Evolutionary conservation across 2,329 filamentous ascomycete genomes (phyloP).

Genomic region (Botryotinia calthae): DNA sequence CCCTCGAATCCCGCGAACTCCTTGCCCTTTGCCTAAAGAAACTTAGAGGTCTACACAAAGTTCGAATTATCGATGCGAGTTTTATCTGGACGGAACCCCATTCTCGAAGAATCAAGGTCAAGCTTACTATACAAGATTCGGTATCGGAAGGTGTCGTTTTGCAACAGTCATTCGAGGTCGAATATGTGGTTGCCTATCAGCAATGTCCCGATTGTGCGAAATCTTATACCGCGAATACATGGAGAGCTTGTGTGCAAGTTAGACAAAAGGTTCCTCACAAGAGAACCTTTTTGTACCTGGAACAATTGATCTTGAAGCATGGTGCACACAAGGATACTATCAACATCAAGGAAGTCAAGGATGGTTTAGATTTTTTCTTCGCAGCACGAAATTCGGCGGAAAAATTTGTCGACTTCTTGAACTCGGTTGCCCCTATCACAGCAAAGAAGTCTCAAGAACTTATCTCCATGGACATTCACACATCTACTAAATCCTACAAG

Average conservation of each 20-base stretch:
- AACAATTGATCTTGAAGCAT: slow-evolving; percentile 95
- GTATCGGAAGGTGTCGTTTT: slow-evolving; percentile 64
- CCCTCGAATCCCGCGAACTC: slow-evolving; percentile 85
- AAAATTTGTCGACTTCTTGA: slow-evolving; percentile 87
- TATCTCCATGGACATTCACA: slow-evolving; percentile 91
- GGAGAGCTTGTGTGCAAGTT: slow-evolving; percentile 90
- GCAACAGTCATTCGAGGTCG: slow-evolving; percentile 93
- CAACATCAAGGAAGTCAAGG: slow-evolving; percentile 96
- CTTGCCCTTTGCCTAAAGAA: slow-evolving; percentile 89
- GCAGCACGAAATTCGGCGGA: slow-evolving; percentile 85
- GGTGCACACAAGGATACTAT: slow-evolving; percentile 87
- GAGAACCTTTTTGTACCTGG: slow-evolving; percentile 76
- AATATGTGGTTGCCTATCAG: slow-evolving; percentile 85
- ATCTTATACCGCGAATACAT: slow-evolving; percentile 94
- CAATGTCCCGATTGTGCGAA: slow-evolving; percentile 95
- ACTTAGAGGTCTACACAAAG: slow-evolving; percentile 79
- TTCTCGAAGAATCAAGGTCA: slow-evolving; percentile 86
- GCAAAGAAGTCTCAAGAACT: slow-evolving; percentile 86
- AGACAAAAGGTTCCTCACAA: slow-evolving; percentile 97
- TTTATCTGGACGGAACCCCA: slow-evolving; percentile 99
- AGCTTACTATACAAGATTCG: slow-evolving; percentile 83
- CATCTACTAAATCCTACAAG: slow-evolving; percentile 87
- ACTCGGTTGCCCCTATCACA: slow-evolving; percentile 74
- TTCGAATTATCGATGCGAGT: slow-evolving; percentile 89
- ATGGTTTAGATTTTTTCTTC: slow-evolving; percentile 96